Evolutionary conservation across 2,329 filamentous ascomycete species (phyloP).

Genomic region (Pseudocercospora musae): DNA sequence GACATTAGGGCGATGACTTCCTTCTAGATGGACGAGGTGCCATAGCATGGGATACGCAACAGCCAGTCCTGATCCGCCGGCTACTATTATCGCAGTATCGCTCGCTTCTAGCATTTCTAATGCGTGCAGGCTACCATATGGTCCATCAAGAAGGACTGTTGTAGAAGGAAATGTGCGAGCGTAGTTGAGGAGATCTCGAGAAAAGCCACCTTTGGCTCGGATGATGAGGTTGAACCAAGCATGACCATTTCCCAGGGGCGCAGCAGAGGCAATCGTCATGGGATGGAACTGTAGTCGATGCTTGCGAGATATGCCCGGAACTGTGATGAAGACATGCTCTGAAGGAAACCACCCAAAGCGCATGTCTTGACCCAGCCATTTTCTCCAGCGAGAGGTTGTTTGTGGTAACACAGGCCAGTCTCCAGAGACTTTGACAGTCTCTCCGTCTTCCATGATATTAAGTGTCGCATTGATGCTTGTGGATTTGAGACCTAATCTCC

Average conservation of each 20-base stretch:
- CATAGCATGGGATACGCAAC: slow-evolving; percentile 61
- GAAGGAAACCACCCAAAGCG: slow-evolving; percentile 56
- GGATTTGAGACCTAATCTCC: slow-evolving; percentile 54
- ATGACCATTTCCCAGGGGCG: slow-evolving; percentile 42
- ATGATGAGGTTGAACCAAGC: slow-evolving; percentile 58
- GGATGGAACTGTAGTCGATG: slow-evolving; percentile 61
- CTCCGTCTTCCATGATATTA: slow-evolving; percentile 53
- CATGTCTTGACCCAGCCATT: slow-evolving; percentile 29
- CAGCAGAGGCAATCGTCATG: slow-evolving; percentile 63
- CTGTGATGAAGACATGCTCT: slow-evolving; percentile 62
- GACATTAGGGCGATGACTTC: slow-evolving; percentile 4
- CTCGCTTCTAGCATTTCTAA: slow-evolving; percentile 51
- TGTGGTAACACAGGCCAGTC: slow-evolving; percentile 39
- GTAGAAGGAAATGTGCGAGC: slow-evolving; percentile 47
- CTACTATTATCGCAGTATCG: slow-evolving; percentile 54
- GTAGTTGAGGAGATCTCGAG: slow-evolving; percentile 52
- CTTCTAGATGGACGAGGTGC: slow-evolving; percentile 33
- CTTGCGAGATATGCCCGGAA: slow-evolving; percentile 53
- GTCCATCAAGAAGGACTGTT: slow-evolving; percentile 58
- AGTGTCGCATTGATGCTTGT: slow-evolving; percentile 50
- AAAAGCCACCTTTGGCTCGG: slow-evolving; percentile 60
- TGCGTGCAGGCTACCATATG: slow-evolving; percentile 59
- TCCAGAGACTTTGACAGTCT: slow-evolving; percentile 53
- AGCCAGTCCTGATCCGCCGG: slow-evolving; percentile 63
- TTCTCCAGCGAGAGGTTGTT: neutral